These are phyloP conservation scores for Saksenaea vasiformis DNA, from an alignment of 371 early-diverging fungal species.

Conservation along the genomic window DNA sequence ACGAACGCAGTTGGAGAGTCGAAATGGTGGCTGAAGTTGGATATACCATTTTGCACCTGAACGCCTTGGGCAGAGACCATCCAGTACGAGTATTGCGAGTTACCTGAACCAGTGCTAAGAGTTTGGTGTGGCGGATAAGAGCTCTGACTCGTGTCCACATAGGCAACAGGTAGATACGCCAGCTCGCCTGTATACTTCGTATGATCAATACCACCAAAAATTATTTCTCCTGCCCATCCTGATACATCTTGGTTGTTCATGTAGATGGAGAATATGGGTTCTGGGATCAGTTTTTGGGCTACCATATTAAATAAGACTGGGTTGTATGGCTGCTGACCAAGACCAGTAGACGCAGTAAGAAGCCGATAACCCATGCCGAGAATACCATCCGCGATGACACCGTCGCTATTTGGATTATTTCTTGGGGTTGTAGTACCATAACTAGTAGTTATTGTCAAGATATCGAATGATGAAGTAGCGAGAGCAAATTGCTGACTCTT, in stretches of 20 bases:
- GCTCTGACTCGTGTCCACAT: slow-evolving; percentile 10
- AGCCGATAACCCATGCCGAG: slow-evolving; percentile 45
- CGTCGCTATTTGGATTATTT: neutral
- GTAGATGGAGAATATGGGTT: slow-evolving; percentile 43
- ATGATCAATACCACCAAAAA: slow-evolving; percentile 60
- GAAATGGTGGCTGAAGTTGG: slow-evolving; percentile 6
- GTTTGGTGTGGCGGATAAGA: neutral
- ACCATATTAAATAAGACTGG: slow-evolving; percentile 46
- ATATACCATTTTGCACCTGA: slow-evolving; percentile 12
- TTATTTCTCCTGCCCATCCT: slow-evolving; percentile 57
- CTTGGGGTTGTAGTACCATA: slow-evolving; percentile 12
- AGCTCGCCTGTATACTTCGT: slow-evolving; percentile 56
- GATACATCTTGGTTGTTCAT: slow-evolving; percentile 24
- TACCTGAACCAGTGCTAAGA: slow-evolving; percentile 8
- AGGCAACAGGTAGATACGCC: slow-evolving; percentile 46
- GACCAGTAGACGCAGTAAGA: slow-evolving; percentile 32
- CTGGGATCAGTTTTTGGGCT: slow-evolving; percentile 29
- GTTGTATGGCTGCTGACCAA: slow-evolving; percentile 25
- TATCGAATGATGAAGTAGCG: slow-evolving; percentile 26
- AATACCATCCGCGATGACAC: slow-evolving; percentile 38
- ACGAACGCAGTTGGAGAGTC: slow-evolving; percentile 29
- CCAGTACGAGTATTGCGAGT: slow-evolving; percentile 30
- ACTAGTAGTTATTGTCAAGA: slow-evolving; percentile 35
- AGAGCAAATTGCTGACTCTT: slow-evolving; percentile 48
- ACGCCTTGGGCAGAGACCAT: slow-evolving; percentile 48